Evolutionary conservation across 2,329 filamentous ascomycete genomes (phyloP).

Genomic region (Fusarium newnesense): DNA sequence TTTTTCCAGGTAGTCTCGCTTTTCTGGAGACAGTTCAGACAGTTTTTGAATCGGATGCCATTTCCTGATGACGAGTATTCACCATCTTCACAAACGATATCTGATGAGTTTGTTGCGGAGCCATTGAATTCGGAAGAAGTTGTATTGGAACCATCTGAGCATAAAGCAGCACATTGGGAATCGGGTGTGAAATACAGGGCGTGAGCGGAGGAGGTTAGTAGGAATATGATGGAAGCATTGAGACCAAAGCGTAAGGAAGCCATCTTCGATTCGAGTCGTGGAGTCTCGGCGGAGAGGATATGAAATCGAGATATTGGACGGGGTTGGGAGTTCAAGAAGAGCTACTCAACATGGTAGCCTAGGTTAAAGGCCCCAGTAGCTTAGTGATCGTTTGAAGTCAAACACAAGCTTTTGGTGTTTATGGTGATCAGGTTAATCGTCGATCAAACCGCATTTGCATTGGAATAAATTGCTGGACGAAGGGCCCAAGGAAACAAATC

Average conservation of each 20-base stretch:
- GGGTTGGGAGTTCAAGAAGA: background rate
- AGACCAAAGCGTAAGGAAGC: background rate
- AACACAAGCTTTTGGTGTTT: background rate
- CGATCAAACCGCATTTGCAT: background rate
- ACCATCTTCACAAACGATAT: conserved; percentile 58
- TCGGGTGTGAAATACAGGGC: conserved; percentile 57
- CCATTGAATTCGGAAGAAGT: conserved; percentile 47
- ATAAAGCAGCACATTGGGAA: conserved; percentile 61
- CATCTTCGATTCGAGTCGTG: background rate
- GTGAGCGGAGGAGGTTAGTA: background rate
- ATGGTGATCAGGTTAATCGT: background rate
- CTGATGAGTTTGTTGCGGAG: conserved; percentile 56
- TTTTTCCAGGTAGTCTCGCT: conserved; percentile 47
- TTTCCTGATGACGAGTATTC: conserved; percentile 50
- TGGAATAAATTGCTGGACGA: background rate
- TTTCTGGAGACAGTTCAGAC: conserved; percentile 58
- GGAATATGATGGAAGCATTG: background rate
- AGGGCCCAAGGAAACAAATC: background rate
- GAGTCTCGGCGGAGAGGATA: background rate
- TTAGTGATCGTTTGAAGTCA: background rate
- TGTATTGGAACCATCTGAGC: conserved; percentile 52
- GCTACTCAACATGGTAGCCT: conserved; percentile 10
- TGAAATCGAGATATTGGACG: background rate
- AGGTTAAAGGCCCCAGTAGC: background rate
- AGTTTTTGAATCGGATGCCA: conserved; percentile 60